Percentiles rank a stretch among this genome's conserved stretches.
These are phyloP conservation scores for Eimeria acervulina DNA, from an alignment of 169 alveolate species.

Conservation along the genomic window DNA sequence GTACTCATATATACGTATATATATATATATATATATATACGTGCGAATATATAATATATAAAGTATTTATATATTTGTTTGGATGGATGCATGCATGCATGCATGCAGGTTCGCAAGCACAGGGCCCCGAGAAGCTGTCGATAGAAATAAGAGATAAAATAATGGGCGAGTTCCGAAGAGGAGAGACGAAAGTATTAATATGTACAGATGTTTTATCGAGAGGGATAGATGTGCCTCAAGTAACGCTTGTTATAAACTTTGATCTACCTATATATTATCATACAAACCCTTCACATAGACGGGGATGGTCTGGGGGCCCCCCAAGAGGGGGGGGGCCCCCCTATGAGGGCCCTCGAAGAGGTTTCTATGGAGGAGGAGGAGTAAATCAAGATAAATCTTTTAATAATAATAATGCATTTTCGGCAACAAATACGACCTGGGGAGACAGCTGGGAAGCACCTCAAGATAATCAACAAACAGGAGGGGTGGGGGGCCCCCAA, in stretches of 20 bases:
- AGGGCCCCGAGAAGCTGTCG: constrained; percentile 94
- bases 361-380: too few relatives aligned
- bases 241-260: constrained; percentile 95
- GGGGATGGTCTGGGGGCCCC: too few relatives aligned
- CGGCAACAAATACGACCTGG: not conserved
- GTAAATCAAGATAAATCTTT: too few relatives aligned
- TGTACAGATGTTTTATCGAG: constrained; percentile 98
- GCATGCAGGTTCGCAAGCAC: constrained; percentile 87
- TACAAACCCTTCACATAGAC: not conserved
- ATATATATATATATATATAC: too few relatives aligned
- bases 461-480: too few relatives aligned
- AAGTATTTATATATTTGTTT: not conserved
- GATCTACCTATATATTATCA: constrained; percentile 92
- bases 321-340: too few relatives aligned
- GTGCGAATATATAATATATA: not conserved
- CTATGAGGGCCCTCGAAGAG: too few relatives aligned
- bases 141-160: constrained; percentile 96
- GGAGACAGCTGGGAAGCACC: too few relatives aligned
- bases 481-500: not conserved
- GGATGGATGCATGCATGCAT: not conserved
- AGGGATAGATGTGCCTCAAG: constrained; percentile 99
- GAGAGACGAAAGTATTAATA: constrained; percentile 97
- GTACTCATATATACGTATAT: too few relatives aligned
- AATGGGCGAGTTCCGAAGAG: constrained; percentile 97
- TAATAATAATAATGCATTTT: too few relatives aligned